Conservation (phyloP, 1,284 basidiomycete genomes). For the Coriolopsis trogii region DNA sequence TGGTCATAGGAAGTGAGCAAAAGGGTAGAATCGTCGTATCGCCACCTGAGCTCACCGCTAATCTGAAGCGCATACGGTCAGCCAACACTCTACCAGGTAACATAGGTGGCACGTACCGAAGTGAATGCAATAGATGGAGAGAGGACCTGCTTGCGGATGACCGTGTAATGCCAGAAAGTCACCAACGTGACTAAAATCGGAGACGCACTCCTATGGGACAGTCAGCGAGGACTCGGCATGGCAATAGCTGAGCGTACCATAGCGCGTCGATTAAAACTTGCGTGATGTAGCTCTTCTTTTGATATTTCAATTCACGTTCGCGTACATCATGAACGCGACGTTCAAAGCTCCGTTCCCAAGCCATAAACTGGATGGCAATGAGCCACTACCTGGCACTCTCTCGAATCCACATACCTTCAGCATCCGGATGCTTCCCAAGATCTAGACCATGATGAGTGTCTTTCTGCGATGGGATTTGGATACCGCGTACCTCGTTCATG, state of each 20-base stretch:
- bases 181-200: conserved; percentile 78
- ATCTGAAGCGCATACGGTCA: conserved; percentile 39
- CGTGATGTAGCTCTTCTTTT: conserved; percentile 83
- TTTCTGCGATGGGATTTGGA: background rate
- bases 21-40: background rate
- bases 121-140: conserved; percentile 90
- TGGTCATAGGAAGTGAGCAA: conserved; percentile 24
- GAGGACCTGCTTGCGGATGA: conserved; percentile 67
- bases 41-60: conserved; percentile 40
- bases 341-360: conserved; percentile 94
- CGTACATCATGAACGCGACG: conserved; percentile 72
- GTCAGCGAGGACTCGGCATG: background rate
- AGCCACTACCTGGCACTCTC: background rate
- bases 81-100: background rate
- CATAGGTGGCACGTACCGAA: conserved; percentile 51
- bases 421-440: conserved; percentile 90
- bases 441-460: conserved; percentile 30
- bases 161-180: conserved; percentile 83
- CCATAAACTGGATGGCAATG: conserved; percentile 75
- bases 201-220: conserved; percentile 58
- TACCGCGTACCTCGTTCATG: conserved; percentile 74
- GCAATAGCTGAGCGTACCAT: conserved; percentile 58
- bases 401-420: conserved; percentile 60
- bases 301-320: conserved; percentile 79
- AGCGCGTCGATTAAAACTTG: conserved; percentile 81